Percentiles rank a stretch among this genome's conserved stretches.
Conservation (phyloP, 805 yeast genomes). For the Cyberlindnera euphorbiiphila region DNA sequence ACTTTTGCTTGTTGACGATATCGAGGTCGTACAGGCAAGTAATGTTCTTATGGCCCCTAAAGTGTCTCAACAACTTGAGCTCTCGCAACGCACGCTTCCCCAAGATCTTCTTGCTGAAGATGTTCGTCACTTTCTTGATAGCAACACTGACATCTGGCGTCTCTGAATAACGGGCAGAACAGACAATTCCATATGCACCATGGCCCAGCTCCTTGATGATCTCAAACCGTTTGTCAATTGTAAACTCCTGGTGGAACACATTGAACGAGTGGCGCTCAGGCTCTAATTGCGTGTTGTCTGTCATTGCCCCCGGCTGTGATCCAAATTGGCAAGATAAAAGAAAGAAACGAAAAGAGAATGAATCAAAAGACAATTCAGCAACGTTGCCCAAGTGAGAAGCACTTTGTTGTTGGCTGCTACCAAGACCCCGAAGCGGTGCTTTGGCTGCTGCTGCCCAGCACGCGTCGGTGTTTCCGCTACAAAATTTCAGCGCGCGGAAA, state of each 20-base stretch:
- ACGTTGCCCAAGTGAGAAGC: too few species aligned
- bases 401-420: too few species aligned
- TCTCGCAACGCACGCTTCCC: constrained; percentile 92
- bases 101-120: constrained; percentile 83
- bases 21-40: constrained; percentile 94
- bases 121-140: constrained; percentile 92
- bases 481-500: too few species aligned
- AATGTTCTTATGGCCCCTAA: constrained; percentile 94
- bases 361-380: too few species aligned
- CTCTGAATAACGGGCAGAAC: constrained; percentile 82
- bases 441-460: too few species aligned
- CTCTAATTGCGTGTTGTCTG: too few species aligned
- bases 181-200: constrained; percentile 97
- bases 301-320: constrained; percentile 10
- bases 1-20: constrained; percentile 65
- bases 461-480: too few species aligned
- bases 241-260: constrained; percentile 86
- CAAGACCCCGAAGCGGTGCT: too few species aligned
- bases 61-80: constrained; percentile 82
- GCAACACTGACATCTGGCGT: constrained; percentile 82
- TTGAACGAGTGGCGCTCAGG: constrained; percentile 48
- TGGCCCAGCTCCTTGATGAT: constrained; percentile 93
- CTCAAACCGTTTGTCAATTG: constrained; percentile 84
- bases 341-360: too few species aligned
- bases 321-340: background rate